Base-by-base conservation (phyloP, 805 yeast genomes). In the Teunomyces barrocoloradensis region DNA sequence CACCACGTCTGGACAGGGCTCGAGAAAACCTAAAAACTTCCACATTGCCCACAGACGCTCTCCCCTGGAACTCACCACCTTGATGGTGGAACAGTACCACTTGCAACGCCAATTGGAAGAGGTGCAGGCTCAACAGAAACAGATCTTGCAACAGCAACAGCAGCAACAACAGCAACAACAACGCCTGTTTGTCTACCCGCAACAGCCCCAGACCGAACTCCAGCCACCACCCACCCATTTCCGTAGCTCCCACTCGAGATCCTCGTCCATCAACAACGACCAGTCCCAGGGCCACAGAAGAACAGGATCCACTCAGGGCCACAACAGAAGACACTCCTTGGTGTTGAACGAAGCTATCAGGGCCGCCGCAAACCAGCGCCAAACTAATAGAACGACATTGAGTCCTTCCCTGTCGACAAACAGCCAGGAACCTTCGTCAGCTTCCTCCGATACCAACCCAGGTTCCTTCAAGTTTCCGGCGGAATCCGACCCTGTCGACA, bases 11-110 rank as follows among this genome's bases (percentile, higher is more conserved):
- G 18, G 42, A 27, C 33, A 23, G 49, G 54, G 48, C 29, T 45
- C 51, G 20, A 45, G 43, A 28, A 64, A 63, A 53, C 66, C 65
- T 48, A 65, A 62, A 44, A 71, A 68, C 55, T 61, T 94, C 50
- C 95, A 90, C 69, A 90, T 92, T 54, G 98, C 98, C n/a, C 98
- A 94, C 61, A 81, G 98, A 60, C 80, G 96, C 51, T 87, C 97
- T 2, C 97, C 97, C n/a, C 82, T 91, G 56, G 99, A 94, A 65
- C 75, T 94, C 64, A 92, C 98, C 2, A 87, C 86, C 46, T 74
- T 92, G 54, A 92, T 92, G 96, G 65, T 89, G 59, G 98, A 92
- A 68, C 95, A 87, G 62, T 81, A 87, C 63, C 84, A 85, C 48
- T 76, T 94, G 49, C 97, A 94, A 67, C 90, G 92, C 58, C 97